A percentile compares a stretch with the other conserved stretches of the same genome.
These are phyloP conservation scores for Biscogniauxia sp. DNA, from an alignment of 2,329 filamentous ascomycete genomes.

Conservation along the genomic window DNA sequence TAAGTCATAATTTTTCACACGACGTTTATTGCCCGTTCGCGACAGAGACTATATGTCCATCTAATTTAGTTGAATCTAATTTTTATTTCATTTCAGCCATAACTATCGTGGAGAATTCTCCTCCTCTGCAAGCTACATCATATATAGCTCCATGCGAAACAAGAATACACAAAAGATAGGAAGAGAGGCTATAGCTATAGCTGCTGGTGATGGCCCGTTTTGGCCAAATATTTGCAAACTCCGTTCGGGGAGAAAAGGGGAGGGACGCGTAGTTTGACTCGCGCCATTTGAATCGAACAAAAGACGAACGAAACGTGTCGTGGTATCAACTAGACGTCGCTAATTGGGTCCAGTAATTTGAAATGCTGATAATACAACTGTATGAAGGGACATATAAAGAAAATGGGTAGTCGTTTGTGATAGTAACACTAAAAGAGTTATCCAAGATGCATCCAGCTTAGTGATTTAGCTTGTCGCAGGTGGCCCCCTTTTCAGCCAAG, in stretches of 20 bases:
- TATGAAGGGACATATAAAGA: background rate
- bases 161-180: background rate
- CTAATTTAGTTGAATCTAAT: background rate
- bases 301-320: background rate
- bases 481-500: background rate
- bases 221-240: background rate
- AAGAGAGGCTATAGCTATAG: background rate
- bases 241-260: background rate
- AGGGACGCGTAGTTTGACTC: background rate
- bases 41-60: no score
- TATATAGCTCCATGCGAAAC: background rate
- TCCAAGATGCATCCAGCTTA: background rate
- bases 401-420: background rate
- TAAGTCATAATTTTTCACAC: background rate
- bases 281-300: background rate
- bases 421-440: background rate
- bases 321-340: background rate
- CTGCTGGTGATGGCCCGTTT: background rate
- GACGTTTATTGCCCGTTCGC: background rate
- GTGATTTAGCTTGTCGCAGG: background rate
- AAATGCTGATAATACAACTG: background rate
- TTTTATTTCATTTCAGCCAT: background rate
- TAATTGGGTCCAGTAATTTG: background rate
- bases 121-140: background rate
- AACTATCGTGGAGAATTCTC: background rate